Conservation (phyloP, 2,329 filamentous ascomycete genomes). For the Coniochaeta sp. region DNA sequence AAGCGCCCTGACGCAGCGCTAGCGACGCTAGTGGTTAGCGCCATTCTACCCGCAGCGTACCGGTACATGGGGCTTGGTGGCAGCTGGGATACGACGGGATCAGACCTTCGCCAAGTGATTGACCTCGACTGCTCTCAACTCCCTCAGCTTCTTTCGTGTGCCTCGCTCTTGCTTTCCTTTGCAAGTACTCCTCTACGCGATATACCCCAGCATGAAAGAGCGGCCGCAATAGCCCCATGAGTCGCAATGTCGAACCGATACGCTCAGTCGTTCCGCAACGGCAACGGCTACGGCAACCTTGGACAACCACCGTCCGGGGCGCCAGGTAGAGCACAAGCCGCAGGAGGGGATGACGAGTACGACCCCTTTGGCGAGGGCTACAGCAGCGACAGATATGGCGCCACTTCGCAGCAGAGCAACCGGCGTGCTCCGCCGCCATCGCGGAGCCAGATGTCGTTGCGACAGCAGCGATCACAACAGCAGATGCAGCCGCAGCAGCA, state of each 20-base stretch:
- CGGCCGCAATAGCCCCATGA: neutral
- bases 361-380: constrained; percentile 42
- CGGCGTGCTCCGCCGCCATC: constrained; percentile 4
- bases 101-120: neutral
- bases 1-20: neutral
- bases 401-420: constrained; percentile 8
- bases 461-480: constrained; percentile 3
- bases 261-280: constrained; percentile 37
- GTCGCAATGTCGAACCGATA: constrained; percentile 43
- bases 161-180: neutral
- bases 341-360: constrained; percentile 34
- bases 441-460: constrained; percentile 7
- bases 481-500: constrained; percentile 8
- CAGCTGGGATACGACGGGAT: neutral
- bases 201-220: neutral
- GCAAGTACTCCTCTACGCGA: neutral
- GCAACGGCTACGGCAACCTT: constrained; percentile 36
- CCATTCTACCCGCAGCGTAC: neutral
- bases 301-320: constrained; percentile 19
- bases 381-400: constrained; percentile 32
- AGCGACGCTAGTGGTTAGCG: neutral
- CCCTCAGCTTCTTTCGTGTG: too few species aligned
- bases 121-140: neutral
- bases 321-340: constrained; percentile 1
- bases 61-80: neutral